A percentile compares a stretch with the other conserved stretches of the same genome.
These are phyloP conservation scores for Quercus mongolica DNA, from an alignment of 306 rosid species.

Conservation along the genomic window DNA sequence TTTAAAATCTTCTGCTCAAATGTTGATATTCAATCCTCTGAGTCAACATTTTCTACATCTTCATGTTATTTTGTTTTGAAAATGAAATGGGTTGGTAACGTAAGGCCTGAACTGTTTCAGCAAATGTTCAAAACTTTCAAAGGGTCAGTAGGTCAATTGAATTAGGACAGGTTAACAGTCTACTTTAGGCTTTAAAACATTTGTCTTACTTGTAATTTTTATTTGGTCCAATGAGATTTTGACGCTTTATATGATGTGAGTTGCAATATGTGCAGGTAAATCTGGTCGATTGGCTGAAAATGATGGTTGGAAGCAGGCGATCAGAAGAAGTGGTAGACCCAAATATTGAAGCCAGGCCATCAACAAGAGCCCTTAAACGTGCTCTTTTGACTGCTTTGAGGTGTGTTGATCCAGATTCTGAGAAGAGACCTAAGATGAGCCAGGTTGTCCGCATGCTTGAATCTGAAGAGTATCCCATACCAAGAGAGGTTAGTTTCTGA, in stretches of 20 bases:
- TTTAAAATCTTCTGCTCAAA: neutral
- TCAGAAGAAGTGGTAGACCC: constrained; percentile 93
- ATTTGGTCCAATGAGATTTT: constrained; percentile 1
- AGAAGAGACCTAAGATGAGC: constrained; percentile 92
- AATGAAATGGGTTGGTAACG: neutral
- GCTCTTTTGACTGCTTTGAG: constrained; percentile 85
- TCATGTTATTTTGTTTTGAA: neutral
- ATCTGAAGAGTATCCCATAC: constrained; percentile 81
- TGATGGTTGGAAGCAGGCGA: constrained; percentile 90
- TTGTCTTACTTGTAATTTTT: neutral
- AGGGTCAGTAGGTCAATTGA: neutral
- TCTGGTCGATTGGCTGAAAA: constrained; percentile 88
- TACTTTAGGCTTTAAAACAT: neutral
- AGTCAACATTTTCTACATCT: neutral
- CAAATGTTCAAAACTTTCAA: neutral
- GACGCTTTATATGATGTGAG: constrained; percentile 10
- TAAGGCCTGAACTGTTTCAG: neutral
- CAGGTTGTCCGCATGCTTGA: constrained; percentile 95
- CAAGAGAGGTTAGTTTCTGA: constrained; percentile 67
- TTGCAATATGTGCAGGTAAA: constrained; percentile 55
- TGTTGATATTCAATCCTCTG: neutral
- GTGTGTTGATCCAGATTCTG: constrained; percentile 92
- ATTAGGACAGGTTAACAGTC: neutral
- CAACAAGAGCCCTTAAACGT: constrained; percentile 82
- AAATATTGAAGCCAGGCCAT: constrained; percentile 72